phyloP scores from a whole-genome alignment of 2,329 filamentous ascomycete species.

The Aspergillus ibericus region DNA sequence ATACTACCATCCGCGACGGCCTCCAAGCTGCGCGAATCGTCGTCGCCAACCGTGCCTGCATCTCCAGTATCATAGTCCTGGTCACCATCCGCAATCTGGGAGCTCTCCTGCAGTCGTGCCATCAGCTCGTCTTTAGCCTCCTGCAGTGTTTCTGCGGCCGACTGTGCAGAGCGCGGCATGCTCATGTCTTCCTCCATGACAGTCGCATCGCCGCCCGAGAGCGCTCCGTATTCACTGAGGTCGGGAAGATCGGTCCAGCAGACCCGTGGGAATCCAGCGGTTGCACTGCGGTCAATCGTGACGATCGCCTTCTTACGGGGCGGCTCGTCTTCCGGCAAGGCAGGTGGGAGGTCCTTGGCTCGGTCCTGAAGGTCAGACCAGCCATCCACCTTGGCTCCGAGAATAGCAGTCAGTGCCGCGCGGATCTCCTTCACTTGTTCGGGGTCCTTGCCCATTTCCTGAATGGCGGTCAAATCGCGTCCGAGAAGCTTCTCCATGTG shows the following conservation, averaged over 20 bases:
- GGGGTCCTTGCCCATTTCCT: constrained; percentile 48
- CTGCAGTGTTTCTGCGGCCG: constrained; percentile 51
- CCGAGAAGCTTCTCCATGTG: constrained; percentile 50
- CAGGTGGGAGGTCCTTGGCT: constrained; percentile 38
- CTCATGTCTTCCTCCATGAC: constrained; percentile 48
- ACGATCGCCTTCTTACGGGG: constrained; percentile 44
- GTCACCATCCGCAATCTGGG: constrained; percentile 42
- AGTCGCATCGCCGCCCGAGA: constrained; percentile 38
- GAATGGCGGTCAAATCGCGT: constrained; percentile 44
- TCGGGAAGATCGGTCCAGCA: constrained; percentile 48
- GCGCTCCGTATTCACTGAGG: constrained; percentile 41
- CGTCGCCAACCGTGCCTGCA: constrained; percentile 44
- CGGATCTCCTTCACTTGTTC: constrained; percentile 48
- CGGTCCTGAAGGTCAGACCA: constrained; percentile 45
- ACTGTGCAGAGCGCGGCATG: constrained; percentile 49
- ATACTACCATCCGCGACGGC: constrained; percentile 46
- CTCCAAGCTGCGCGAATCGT: constrained; percentile 44
- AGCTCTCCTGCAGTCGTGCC: constrained; percentile 49
- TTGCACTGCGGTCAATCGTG: constrained; percentile 43
- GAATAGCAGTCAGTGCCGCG: constrained; percentile 44
- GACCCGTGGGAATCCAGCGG: constrained; percentile 40
- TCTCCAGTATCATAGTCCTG: constrained; percentile 44
- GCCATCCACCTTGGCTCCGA: constrained; percentile 47
- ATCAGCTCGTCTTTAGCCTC: constrained; percentile 54
- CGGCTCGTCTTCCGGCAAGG: constrained; percentile 36